These are phyloP conservation scores for Boletus bicolor DNA, from an alignment of 768 basidiomycete species.

Conservation along the genomic window DNA sequence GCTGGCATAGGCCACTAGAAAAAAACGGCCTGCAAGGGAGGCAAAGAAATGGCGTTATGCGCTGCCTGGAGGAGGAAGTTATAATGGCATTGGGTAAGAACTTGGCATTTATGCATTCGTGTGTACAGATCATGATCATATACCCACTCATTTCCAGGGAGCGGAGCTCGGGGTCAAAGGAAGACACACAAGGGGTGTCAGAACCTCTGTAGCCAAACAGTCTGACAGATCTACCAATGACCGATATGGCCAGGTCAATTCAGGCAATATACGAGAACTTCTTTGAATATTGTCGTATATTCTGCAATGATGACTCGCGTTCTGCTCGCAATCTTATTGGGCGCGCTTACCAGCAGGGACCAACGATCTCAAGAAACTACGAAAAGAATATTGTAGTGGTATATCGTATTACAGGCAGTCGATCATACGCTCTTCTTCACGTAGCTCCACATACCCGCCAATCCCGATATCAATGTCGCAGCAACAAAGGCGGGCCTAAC, in stretches of 20 bases:
- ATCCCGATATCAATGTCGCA: slow-evolving; percentile 83
- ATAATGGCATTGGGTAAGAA: slow-evolving; percentile 32
- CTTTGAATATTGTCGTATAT: slow-evolving; percentile 26
- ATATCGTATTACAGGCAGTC: slow-evolving; percentile 38
- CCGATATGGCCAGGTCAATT: slow-evolving; percentile 34
- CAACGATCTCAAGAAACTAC: slow-evolving; percentile 28
- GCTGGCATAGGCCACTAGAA: slow-evolving; percentile 30
- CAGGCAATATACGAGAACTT: slow-evolving; percentile 32
- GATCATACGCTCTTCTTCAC: slow-evolving; percentile 86
- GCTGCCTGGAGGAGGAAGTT: slow-evolving; percentile 28
- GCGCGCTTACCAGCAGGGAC: slow-evolving; percentile 23
- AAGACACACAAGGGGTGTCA: slow-evolving; percentile 38
- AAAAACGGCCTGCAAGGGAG: slow-evolving; percentile 21
- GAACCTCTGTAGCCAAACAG: slow-evolving; percentile 32
- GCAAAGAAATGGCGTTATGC: slow-evolving; percentile 19
- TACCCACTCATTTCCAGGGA: slow-evolving; percentile 40
- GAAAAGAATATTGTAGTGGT: slow-evolving; percentile 45
- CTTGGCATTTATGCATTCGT: slow-evolving; percentile 37
- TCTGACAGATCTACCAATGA: slow-evolving; percentile 34
- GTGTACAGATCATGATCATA: slow-evolving; percentile 35
- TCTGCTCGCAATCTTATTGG: slow-evolving; percentile 25
- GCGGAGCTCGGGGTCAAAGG: slow-evolving; percentile 40
- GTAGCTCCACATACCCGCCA: slow-evolving; percentile 93
- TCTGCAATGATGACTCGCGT: slow-evolving; percentile 17
- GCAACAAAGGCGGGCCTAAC: slow-evolving; percentile 86